These are phyloP conservation scores for Calvatia gigantea DNA, from an alignment of 768 basidiomycete genomes.

Conservation along the genomic window DNA sequence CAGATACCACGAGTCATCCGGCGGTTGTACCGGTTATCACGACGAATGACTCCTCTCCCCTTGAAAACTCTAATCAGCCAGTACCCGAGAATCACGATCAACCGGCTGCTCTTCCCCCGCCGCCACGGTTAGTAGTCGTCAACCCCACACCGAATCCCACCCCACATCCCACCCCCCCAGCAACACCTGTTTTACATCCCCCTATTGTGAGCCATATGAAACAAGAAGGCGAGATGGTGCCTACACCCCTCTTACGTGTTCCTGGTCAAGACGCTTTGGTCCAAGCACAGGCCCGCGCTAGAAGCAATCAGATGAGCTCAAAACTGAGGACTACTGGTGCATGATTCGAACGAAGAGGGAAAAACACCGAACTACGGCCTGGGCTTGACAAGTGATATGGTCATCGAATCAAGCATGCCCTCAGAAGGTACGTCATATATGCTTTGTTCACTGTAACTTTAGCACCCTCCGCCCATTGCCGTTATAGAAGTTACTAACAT, in stretches of 20 bases:
- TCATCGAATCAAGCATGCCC: neutral
- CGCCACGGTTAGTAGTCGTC: conserved; percentile 63
- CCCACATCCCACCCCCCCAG: conserved; percentile 76
- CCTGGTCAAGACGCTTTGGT: conserved; percentile 1
- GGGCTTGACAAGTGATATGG: neutral
- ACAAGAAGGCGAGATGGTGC: neutral
- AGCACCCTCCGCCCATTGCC: neutral
- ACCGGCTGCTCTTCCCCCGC: conserved; percentile 15
- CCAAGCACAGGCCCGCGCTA: conserved; percentile 1
- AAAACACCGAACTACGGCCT: neutral
- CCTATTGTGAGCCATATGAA: neutral
- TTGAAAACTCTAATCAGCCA: neutral
- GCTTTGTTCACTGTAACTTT: neutral
- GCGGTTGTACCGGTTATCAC: conserved; percentile 1
- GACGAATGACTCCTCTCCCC: conserved; percentile 2
- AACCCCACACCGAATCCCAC: conserved; percentile 77
- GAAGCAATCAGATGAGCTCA: neutral
- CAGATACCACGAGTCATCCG: neutral
- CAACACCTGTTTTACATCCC: conserved; percentile 47
- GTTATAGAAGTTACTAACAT: neutral
- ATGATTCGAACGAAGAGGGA: neutral
- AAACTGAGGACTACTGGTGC: neutral
- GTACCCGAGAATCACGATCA: neutral
- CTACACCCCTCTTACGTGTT: neutral
- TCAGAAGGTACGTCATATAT: conserved; percentile 2